Base-by-base conservation (phyloP, 129 eudicot species). In the Glebionis coronaria region DNA sequence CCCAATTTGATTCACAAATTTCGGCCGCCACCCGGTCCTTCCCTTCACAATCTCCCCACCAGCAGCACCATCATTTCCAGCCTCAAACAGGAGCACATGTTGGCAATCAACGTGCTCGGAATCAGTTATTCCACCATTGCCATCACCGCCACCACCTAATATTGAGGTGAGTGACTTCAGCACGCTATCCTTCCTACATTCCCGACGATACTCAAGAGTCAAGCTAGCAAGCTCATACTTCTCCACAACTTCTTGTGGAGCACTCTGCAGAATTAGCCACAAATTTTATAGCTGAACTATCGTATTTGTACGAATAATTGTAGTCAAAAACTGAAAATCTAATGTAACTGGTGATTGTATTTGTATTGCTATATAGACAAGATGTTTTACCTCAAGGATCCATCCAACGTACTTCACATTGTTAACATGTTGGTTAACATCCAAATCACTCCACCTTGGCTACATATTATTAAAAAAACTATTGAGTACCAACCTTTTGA, bases 191-290 rank as follows among this genome's bases (percentile, higher is more conserved):
- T 84, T 89, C 67, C 70, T 82, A 70, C 99, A 94, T 80, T 94
- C 99, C 82, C 94, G 78, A 63, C 99, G 72, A 74, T 89, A 93
- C 80, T 93, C 97, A 23, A 93, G 74, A n/a, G 97, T 93, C 80
- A 93, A 76, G 74, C 92, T 73, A 44, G 88, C 94, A 62, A 93
- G 95, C 90, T 86, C 97, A 61, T 84, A 87, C 27, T 76, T 83
- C 90, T 93, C 99, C 73, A 87, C 68, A 18, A 93, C 76, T 38
- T 80, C 67, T 47, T 51, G 69, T 7, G 99, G 97, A 69, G 95
- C 95, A 79, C 99, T 87, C 97, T 94, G 83, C 68, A 78, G 52
- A n/a, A 46, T 45, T 29, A 59, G 19, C 63, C 63, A 35, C 29
- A 3, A 53, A 25, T 65, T 46, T 65, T 61, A 38, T 38, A 2